Evolutionary conservation across 2,329 filamentous ascomycete genomes (phyloP).

Genomic region (Pseudogymnoascus sp.): DNA sequence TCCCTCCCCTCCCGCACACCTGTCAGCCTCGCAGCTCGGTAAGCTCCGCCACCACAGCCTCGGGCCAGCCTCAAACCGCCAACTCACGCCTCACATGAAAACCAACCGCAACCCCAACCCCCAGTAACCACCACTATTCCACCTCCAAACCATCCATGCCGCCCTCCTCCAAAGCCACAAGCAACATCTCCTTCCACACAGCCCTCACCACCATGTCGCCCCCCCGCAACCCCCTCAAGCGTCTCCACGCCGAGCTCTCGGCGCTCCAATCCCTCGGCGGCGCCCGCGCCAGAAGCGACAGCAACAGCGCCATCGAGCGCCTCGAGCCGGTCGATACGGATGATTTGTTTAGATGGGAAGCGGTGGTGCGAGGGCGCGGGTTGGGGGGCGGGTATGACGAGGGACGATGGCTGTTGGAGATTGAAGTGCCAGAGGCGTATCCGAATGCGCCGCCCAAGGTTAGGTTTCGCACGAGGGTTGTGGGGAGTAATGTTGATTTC

Average conservation of each 20-base stretch:
- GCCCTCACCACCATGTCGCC: conserved; percentile 15
- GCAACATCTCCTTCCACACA: conserved; percentile 7
- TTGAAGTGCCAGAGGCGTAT: conserved; percentile 69
- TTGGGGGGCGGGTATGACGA: conserved; percentile 29
- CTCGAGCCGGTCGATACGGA: conserved; percentile 46
- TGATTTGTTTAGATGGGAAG: conserved; percentile 50
- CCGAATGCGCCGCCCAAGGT: conserved; percentile 70
- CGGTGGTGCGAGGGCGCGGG: conserved; percentile 45
- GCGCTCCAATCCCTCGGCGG: conserved; percentile 21
- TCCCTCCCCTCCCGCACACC: not conserved
- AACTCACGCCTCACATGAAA: conserved; percentile 3
- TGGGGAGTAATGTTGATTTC: conserved; percentile 72
- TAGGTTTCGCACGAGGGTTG: conserved; percentile 71
- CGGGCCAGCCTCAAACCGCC: not conserved
- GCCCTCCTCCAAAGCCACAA: conserved; percentile 7
- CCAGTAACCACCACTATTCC: not conserved
- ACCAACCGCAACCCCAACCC: not conserved
- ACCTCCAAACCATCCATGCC: not conserved
- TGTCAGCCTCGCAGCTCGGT: conserved; percentile 1
- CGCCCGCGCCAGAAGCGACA: conserved; percentile 29
- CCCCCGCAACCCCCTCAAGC: conserved; percentile 41
- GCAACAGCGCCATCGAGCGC: conserved; percentile 43
- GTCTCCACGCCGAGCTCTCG: conserved; percentile 50
- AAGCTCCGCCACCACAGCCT: conserved; percentile 1
- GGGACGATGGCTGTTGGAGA: conserved; percentile 75